Evolutionary conservation across 768 basidiomycete species (phyloP).

Genomic region (Dioszegia hungarica): DNA sequence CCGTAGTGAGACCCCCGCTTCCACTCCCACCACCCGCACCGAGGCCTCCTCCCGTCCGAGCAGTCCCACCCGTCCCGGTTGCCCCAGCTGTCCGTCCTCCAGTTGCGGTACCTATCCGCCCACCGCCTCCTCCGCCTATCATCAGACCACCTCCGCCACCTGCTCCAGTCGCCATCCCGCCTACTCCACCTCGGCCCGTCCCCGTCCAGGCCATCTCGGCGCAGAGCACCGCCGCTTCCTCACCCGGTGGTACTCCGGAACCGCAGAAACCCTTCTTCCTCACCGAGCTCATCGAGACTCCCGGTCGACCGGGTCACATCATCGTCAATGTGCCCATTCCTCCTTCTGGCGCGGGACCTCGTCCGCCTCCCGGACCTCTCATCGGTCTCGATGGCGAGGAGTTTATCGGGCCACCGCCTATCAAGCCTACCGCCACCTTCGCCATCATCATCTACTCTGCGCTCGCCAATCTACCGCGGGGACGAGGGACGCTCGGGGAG

Average conservation of each 20-base stretch:
- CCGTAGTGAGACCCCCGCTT: not conserved
- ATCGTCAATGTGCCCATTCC: slow-evolving; percentile 45
- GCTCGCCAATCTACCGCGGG: slow-evolving; percentile 57
- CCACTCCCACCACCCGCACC: not conserved
- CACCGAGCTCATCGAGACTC: slow-evolving; percentile 57
- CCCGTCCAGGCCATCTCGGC: slow-evolving; percentile 8
- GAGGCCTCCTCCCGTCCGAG: not conserved
- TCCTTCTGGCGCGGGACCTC: slow-evolving; percentile 41
- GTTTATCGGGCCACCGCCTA: slow-evolving; percentile 55
- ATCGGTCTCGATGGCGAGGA: slow-evolving; percentile 44
- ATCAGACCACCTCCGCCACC: not conserved
- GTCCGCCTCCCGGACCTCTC: slow-evolving; percentile 42
- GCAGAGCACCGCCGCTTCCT: slow-evolving; percentile 2
- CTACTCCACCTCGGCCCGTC: not conserved
- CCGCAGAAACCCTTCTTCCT: slow-evolving; percentile 49
- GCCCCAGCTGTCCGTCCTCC: too few relatives aligned
- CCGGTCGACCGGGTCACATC: slow-evolving; percentile 43
- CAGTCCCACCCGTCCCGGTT: not conserved
- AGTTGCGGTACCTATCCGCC: not conserved
- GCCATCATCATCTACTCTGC: slow-evolving; percentile 87
- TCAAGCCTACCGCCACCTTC: slow-evolving; percentile 85
- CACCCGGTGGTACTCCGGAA: slow-evolving; percentile 29
- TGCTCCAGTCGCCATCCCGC: not conserved
- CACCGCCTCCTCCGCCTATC: not conserved
- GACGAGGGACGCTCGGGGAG: slow-evolving; percentile 74